Conservation (phyloP, 164 flowering plant species). For the Aristolochia fimbriata region DNA sequence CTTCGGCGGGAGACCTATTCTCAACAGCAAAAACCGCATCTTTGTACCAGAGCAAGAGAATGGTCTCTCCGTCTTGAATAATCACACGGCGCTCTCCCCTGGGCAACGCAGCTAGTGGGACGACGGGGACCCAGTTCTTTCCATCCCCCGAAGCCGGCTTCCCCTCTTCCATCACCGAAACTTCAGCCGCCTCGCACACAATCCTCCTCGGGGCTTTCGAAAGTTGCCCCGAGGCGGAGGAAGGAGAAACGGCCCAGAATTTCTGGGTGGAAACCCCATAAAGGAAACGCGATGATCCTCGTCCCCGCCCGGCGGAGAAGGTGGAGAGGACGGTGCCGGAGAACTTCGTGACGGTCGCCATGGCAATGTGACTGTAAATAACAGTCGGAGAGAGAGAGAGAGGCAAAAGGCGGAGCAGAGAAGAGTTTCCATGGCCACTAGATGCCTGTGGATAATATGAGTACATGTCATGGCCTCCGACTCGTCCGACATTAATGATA, state of each 20-base stretch:
- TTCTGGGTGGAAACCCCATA: not conserved
- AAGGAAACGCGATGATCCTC: slow-evolving; percentile 2
- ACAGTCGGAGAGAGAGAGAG: slow-evolving; percentile 2
- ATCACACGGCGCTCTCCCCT: slow-evolving; percentile 90
- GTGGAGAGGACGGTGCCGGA: slow-evolving; percentile 13
- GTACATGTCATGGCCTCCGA: too few relatives aligned
- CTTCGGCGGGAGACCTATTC: slow-evolving; percentile 90
- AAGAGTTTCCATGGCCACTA: slow-evolving; percentile 1
- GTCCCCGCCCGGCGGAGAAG: slow-evolving; percentile 10
- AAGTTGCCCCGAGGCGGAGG: slow-evolving; percentile 4
- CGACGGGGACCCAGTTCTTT: slow-evolving; percentile 81
- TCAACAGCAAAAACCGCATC: slow-evolving; percentile 74
- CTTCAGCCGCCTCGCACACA: slow-evolving; percentile 61
- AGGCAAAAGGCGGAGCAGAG: not conserved
- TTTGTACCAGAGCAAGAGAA: slow-evolving; percentile 84
- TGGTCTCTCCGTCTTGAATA: slow-evolving; percentile 69
- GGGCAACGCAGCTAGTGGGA: slow-evolving; percentile 75
- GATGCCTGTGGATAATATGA: too few relatives aligned
- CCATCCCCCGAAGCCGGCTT: slow-evolving; percentile 23
- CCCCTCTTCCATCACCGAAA: slow-evolving; percentile 34
- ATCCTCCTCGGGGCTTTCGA: slow-evolving; percentile 3
- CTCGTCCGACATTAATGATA: too few relatives aligned
- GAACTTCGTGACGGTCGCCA: slow-evolving; percentile 29
- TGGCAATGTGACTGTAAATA: slow-evolving; percentile 6
- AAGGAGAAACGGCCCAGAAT: slow-evolving; percentile 6